phyloP scores from a whole-genome alignment of 2,329 filamentous ascomycete species.

The Talaromyces sp. region DNA sequence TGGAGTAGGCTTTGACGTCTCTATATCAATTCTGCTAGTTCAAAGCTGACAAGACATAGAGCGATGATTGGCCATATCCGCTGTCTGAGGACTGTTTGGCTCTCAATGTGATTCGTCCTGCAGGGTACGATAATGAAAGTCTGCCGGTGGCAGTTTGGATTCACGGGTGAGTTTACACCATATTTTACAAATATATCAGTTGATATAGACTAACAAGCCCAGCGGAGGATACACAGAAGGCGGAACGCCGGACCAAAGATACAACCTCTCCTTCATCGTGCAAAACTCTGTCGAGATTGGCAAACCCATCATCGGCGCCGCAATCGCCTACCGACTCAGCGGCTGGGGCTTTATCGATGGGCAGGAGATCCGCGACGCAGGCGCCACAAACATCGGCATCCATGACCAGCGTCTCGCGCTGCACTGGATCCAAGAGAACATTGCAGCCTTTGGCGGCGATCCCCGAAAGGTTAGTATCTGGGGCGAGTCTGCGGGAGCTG shows the following conservation, averaged over 20 bases:
- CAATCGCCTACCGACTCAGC: conserved; percentile 40
- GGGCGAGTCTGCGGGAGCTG: conserved; percentile 51
- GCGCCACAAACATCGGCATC: conserved; percentile 41
- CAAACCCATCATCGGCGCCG: conserved; percentile 41
- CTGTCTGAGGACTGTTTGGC: conserved; percentile 58
- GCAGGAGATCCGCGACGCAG: conserved; percentile 3
- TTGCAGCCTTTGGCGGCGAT: conserved; percentile 52
- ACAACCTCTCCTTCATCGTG: conserved; percentile 33
- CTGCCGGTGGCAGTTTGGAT: conserved; percentile 36
- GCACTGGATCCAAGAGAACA: conserved; percentile 52
- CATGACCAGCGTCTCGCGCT: conserved; percentile 52
- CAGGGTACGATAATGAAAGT: conserved; percentile 28
- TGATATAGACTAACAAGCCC: not conserved
- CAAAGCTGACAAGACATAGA: not conserved
- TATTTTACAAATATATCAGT: not conserved
- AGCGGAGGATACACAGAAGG: conserved; percentile 37
- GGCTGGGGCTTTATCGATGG: conserved; percentile 32
- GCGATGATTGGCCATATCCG: not conserved
- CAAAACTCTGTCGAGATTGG: conserved; percentile 33
- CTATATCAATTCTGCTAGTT: not conserved
- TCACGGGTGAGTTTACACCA: conserved; percentile 29
- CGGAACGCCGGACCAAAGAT: conserved; percentile 24
- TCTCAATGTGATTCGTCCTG: conserved; percentile 55
- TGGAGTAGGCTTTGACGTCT: conserved; percentile 43
- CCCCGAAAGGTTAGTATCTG: conserved; percentile 44